Base-by-base conservation (phyloP, 345 rosid genomes). In the Isatis tinctoria region DNA sequence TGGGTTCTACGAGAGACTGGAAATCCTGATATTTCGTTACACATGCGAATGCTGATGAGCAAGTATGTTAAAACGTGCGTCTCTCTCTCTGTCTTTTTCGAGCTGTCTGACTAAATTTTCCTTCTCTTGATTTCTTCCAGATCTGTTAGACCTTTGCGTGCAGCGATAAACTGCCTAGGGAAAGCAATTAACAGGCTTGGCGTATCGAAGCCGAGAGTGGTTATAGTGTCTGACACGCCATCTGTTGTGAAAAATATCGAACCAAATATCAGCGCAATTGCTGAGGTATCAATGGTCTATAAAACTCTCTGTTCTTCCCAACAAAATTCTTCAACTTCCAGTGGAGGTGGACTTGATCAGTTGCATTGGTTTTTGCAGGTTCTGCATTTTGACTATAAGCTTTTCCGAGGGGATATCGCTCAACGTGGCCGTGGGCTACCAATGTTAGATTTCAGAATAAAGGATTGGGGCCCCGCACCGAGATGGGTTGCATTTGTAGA, bases 401-500 rank as follows among this genome's bases (percentile, higher is more conserved):
- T 51, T 72, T 95, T 80, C 83, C 79, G 69, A 73, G 98, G 98
- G 44, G 85, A 78, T 20, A 81, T 90, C 27, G 79, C 91, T 48
- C 75, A 27, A 27, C 68, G 67, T 49, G 82, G 72, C 11, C 85
- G 81, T 33, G 75, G 78, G 18, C 71, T 80, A 56, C 79, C 70
- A 12, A 83, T 49, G 72, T 56, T 84, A 71, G 96, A 82, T 51
- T 95, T 90, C 71, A 85, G 98, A 79, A 83, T 77, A 64, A 95
- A 84, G 79, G 98, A 95, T 78, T 95, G 99, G 98, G 99, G 99
- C 14, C 98, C 98, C 8, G 97, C 98, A 53, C 99, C 99, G 11
- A 82, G 98, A 79, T 95, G 99, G 98, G 98, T 90, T 76, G 99
- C 99, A 16, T 90, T 95, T 85, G 99, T 95, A 51, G 99, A 95